A percentile compares a stretch with the other conserved stretches of the same genome.
Conservation (phyloP, 1,284 basidiomycete species). For the Leccinum laetum region DNA sequence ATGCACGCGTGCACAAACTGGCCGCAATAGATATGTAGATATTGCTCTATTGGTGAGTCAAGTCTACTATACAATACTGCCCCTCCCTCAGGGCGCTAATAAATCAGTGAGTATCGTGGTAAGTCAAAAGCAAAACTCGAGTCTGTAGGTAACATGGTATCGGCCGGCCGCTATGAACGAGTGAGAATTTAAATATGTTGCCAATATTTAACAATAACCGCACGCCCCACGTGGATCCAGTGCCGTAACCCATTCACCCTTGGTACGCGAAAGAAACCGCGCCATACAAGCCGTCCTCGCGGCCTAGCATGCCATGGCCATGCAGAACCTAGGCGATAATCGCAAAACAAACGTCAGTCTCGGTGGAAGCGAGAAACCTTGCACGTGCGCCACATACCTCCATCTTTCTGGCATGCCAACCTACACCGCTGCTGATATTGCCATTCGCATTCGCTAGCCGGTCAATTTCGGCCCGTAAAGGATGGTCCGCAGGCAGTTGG, state of each 20-base stretch:
- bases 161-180: not conserved
- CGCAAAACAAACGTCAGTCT: constrained; percentile 6
- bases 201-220: not conserved
- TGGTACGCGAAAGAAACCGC: constrained; percentile 91
- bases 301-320: constrained; percentile 88
- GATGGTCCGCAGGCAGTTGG: constrained; percentile 62
- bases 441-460: constrained; percentile 82
- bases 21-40: not conserved
- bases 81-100: not conserved
- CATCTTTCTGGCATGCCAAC: constrained; percentile 98
- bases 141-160: not conserved
- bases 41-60: not conserved
- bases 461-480: constrained; percentile 68
- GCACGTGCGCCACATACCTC: constrained; percentile 60
- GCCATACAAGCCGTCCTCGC: constrained; percentile 93
- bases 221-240: constrained; percentile 38
- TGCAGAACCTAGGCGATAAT: constrained; percentile 59
- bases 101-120: not conserved
- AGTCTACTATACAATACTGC: not conserved
- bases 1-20: not conserved
- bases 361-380: not conserved
- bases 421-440: constrained; percentile 86
- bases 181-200: not conserved
- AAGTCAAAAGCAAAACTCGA: not conserved
- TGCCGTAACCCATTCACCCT: constrained; percentile 53